phyloP scores from a whole-genome alignment of 1,139 yeast species.

The Geotrichum australiense region DNA sequence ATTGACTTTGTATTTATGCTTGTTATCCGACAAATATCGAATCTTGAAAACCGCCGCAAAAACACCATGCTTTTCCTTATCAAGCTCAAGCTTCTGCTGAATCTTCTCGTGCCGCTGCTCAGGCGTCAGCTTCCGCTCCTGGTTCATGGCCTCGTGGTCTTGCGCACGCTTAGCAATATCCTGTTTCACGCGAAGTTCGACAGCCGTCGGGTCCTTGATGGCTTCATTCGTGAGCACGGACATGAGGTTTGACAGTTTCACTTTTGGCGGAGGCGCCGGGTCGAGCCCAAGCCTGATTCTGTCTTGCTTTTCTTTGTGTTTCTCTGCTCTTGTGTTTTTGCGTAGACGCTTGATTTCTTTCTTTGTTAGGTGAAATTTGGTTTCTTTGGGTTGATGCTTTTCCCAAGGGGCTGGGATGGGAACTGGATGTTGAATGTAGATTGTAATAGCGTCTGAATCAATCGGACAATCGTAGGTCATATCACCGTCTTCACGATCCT shows the following conservation, averaged over 20 bases:
- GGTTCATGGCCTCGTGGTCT: constrained; percentile 58
- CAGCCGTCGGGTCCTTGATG: constrained; percentile 82
- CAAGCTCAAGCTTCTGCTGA: constrained; percentile 41
- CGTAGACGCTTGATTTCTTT: constrained; percentile 70
- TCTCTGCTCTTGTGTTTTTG: constrained; percentile 58
- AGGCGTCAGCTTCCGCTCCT: constrained; percentile 51
- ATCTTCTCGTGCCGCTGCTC: constrained; percentile 49
- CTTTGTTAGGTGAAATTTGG: constrained; percentile 61
- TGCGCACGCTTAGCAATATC: constrained; percentile 60
- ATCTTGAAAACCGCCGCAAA: constrained; percentile 56
- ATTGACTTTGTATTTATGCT: constrained; percentile 66
- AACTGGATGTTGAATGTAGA: constrained; percentile 75
- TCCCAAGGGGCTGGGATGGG: constrained; percentile 57
- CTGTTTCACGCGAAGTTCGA: constrained; percentile 62
- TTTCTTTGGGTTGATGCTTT: constrained; percentile 38
- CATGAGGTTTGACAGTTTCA: constrained; percentile 75
- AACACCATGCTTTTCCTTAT: constrained; percentile 49
- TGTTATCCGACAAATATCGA: constrained; percentile 48
- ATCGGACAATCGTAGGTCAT: constrained; percentile 23
- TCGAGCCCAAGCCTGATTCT: constrained; percentile 72
- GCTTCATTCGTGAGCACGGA: constrained; percentile 80
- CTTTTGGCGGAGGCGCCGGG: constrained; percentile 87
- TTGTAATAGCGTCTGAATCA: constrained; percentile 36
- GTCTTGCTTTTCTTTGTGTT: constrained; percentile 67
- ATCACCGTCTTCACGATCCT: constrained; percentile 32